phyloP scores from a whole-genome alignment of 148 eudicot genomes.

The Amaranthus hypochondriacus region DNA sequence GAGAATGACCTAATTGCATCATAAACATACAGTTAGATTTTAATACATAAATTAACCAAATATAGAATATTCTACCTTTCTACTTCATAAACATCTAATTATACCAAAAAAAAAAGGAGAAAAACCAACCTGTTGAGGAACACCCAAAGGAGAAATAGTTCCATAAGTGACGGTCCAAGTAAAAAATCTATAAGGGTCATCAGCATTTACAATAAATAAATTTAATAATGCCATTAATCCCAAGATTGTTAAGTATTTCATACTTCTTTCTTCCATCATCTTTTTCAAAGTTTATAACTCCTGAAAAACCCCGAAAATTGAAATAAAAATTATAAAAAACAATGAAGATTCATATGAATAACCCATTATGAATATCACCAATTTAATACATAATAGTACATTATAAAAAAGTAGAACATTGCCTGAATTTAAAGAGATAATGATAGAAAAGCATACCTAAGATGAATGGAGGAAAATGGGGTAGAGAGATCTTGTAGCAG shows the following conservation, averaged over 20 bases:
- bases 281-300: not conserved
- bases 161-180: conserved; percentile 93
- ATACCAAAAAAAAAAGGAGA: not conserved
- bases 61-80: not conserved
- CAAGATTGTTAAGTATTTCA: conserved; percentile 20
- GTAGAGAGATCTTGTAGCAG: conserved; percentile 4
- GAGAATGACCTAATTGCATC: conserved; percentile 59
- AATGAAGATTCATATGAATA: not conserved
- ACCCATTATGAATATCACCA: not conserved
- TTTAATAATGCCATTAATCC: conserved; percentile 35
- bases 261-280: conserved; percentile 34
- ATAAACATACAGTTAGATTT: conserved; percentile 1
- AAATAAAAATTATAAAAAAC: not conserved
- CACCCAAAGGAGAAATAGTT: conserved; percentile 65
- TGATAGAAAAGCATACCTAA: not conserved
- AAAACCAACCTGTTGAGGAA: conserved; percentile 65
- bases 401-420: not conserved
- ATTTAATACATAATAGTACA: not conserved
- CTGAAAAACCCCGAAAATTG: not conserved
- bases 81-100: not conserved
- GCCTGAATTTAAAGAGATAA: not conserved
- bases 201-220: conserved; percentile 48
- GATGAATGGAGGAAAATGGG: not conserved
- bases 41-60: not conserved
- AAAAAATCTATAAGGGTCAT: conserved; percentile 59